Percentiles rank a stretch among this genome's conserved stretches.
Conservation (phyloP, 805 yeast genomes). For the Kockiozyma suomiensis region DNA sequence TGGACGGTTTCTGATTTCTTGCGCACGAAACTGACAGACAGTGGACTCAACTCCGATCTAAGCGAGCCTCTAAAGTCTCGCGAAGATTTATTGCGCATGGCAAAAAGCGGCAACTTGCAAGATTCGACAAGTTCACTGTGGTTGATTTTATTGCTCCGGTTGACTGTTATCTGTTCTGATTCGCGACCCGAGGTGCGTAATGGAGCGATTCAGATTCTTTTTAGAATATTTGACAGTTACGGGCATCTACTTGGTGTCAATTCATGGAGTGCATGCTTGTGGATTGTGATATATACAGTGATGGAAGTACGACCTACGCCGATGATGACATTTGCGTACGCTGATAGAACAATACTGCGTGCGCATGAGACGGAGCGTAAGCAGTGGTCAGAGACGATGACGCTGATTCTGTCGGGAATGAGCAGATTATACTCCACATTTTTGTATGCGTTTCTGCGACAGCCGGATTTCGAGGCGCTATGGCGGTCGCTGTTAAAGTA, state of each 20-base stretch:
- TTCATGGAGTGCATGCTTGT: constrained; percentile 68
- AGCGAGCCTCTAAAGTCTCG: constrained; percentile 22
- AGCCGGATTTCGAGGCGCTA: constrained; percentile 41
- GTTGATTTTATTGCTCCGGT: constrained; percentile 62
- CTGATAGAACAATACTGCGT: constrained; percentile 33
- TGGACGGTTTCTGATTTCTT: constrained; percentile 88
- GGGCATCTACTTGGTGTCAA: constrained; percentile 54
- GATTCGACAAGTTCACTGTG: constrained; percentile 48
- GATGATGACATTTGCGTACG: constrained; percentile 16
- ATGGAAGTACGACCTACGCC: constrained; percentile 37
- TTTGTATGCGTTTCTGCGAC: constrained; percentile 45
- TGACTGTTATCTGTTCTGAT: constrained; percentile 67
- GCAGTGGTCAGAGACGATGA: constrained; percentile 63
- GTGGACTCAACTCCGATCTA: constrained; percentile 26
- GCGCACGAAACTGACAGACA: constrained; percentile 40
- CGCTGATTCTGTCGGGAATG: constrained; percentile 65
- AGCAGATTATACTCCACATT: constrained; percentile 62
- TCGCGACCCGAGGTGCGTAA: constrained; percentile 78
- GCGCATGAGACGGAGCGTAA: constrained; percentile 38
- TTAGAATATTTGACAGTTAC: constrained; percentile 76
- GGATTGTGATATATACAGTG: constrained; percentile 57
- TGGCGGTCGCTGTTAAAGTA: constrained; percentile 64
- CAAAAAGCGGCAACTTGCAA: constrained; percentile 14
- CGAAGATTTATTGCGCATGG: constrained; percentile 17
- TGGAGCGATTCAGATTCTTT: constrained; percentile 87